Percentiles rank a stretch among this genome's conserved stretches.
phyloP scores from a whole-genome alignment of 805 yeast species.

The Isabelozyma pseudorhagii region DNA sequence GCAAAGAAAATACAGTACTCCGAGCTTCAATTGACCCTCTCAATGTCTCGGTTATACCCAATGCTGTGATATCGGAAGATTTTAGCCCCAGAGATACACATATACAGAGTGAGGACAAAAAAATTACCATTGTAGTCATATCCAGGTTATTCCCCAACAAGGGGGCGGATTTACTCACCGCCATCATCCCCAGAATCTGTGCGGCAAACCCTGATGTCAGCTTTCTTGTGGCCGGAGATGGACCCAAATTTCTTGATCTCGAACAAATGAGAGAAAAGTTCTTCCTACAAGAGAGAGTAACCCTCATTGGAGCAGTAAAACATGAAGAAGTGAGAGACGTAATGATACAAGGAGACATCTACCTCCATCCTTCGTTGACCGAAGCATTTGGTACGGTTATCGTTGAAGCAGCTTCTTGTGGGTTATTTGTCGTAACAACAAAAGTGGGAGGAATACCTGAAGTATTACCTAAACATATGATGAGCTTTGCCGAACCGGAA shows the following conservation, averaged over 20 bases:
- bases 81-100: constrained; percentile 45
- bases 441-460: constrained; percentile 98
- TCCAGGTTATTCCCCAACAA: constrained; percentile 93
- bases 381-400: constrained; percentile 98
- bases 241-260: constrained; percentile 89
- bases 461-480: constrained; percentile 90
- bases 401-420: constrained; percentile 97
- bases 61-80: constrained; percentile 86
- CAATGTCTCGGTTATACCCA: constrained; percentile 86
- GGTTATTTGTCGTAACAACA: constrained; percentile 88
- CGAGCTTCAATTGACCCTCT: constrained; percentile 80
- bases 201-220: constrained; percentile 56
- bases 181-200: constrained; percentile 83
- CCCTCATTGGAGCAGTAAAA: constrained; percentile 77
- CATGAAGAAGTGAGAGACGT: constrained; percentile 93
- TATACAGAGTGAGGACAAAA: constrained; percentile 11
- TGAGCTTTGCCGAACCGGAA: constrained; percentile 84
- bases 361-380: constrained; percentile 87
- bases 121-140: constrained; percentile 83
- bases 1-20: constrained; percentile 92
- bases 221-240: constrained; percentile 92
- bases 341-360: constrained; percentile 91
- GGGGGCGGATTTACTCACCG: constrained; percentile 87
- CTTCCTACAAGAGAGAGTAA: constrained; percentile 83
- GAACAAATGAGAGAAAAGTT: constrained; percentile 92